phyloP scores from a whole-genome alignment of 306 rosid genomes.

The Cotoneaster glaucophyllus region DNA sequence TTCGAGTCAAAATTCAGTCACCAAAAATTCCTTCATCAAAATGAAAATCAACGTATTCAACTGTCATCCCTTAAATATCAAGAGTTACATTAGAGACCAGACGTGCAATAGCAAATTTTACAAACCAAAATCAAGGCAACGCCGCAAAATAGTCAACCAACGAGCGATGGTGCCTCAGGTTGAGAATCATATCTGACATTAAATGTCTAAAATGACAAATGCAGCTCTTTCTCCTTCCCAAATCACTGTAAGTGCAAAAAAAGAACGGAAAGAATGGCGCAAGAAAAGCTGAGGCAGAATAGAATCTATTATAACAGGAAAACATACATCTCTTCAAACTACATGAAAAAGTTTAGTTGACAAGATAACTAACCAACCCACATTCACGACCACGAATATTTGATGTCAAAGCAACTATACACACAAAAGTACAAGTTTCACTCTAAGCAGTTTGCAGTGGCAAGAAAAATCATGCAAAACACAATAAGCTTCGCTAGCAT shows the following conservation, averaged over 20 bases:
- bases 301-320: not conserved
- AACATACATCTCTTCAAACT: not conserved
- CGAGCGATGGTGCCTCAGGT: not conserved
- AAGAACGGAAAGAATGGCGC: not conserved
- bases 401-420: not conserved
- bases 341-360: not conserved
- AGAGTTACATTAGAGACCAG: too few species aligned
- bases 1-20: too few species aligned
- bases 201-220: not conserved
- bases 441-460: slow-evolving; percentile 5
- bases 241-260: not conserved
- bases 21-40: too few species aligned
- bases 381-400: not conserved
- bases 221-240: not conserved
- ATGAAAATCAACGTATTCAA: too few species aligned
- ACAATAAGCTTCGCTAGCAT: slow-evolving; percentile 8
- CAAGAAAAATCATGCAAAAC: slow-evolving; percentile 14
- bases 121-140: not conserved
- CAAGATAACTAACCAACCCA: not conserved
- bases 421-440: slow-evolving; percentile 16
- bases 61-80: too few species aligned
- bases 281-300: not conserved
- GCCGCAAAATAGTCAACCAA: not conserved
- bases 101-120: too few species aligned
- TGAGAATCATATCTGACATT: not conserved